phyloP scores from a whole-genome alignment of 768 basidiomycete genomes.

The Ephemerocybe angulata region DNA sequence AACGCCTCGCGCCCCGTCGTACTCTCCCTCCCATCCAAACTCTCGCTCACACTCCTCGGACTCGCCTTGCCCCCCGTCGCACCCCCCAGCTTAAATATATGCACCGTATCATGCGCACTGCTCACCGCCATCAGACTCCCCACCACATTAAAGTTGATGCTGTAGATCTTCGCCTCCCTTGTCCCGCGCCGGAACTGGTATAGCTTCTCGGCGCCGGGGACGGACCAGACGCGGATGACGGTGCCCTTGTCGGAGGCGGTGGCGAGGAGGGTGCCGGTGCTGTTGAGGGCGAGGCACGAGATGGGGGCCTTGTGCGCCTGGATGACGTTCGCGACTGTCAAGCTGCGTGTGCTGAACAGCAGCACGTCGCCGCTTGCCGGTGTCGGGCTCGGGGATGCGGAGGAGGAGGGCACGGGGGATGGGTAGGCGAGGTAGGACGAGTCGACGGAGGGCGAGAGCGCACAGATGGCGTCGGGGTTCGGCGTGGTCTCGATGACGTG shows the following conservation, averaged over 20 bases:
- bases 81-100: constrained; percentile 83
- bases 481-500: constrained; percentile 97
- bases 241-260: constrained; percentile 95
- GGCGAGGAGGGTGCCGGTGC: constrained; percentile 84
- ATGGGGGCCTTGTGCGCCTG: constrained; percentile 96
- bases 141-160: constrained; percentile 76
- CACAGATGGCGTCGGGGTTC: constrained; percentile 94
- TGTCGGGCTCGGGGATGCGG: too few relatives aligned
- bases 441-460: constrained; percentile 90
- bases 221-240: constrained; percentile 90
- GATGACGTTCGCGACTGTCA: constrained; percentile 92
- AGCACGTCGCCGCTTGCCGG: constrained; percentile 96
- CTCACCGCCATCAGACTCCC: constrained; percentile 85
- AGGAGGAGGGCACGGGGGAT: constrained; percentile 89
- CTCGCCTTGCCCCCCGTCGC: constrained; percentile 10
- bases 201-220: constrained; percentile 88
- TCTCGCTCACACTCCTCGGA: constrained; percentile 59
- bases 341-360: constrained; percentile 88
- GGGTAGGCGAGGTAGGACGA: constrained; percentile 95
- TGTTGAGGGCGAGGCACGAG: constrained; percentile 81
- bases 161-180: constrained; percentile 80
- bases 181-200: constrained; percentile 95
- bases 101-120: constrained; percentile 91
- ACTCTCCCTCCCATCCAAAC: constrained; percentile 61
- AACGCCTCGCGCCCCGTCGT: constrained; percentile 75